phyloP scores from a whole-genome alignment of 495 filamentous ascomycete species.

The Podospora pseudopauciseta region DNA sequence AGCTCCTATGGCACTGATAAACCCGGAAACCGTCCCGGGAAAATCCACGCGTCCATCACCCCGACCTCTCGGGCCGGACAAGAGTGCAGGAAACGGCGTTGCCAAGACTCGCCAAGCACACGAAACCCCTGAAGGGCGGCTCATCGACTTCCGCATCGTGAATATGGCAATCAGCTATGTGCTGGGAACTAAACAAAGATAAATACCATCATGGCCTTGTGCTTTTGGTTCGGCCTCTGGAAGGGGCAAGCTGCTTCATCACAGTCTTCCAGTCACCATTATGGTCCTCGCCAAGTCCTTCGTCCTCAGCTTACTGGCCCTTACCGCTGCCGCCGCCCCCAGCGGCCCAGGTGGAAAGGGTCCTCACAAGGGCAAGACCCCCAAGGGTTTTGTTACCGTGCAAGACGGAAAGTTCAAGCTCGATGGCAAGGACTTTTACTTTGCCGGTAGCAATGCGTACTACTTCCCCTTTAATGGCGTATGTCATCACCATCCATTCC shows the following conservation, averaged over 20 bases:
- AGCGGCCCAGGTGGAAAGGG: slow-evolving; percentile 4
- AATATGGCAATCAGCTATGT: background rate
- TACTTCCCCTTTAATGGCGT: slow-evolving; percentile 61
- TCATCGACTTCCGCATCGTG: slow-evolving; percentile 11
- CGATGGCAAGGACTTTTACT: slow-evolving; percentile 60
- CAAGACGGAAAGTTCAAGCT: slow-evolving; percentile 59
- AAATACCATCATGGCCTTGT: slow-evolving; percentile 8
- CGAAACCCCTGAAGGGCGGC: slow-evolving; percentile 9
- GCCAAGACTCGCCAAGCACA: slow-evolving; percentile 17
- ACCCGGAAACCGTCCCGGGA: background rate
- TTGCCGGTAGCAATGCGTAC: slow-evolving; percentile 69
- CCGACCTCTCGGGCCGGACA: background rate
- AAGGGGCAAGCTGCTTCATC: slow-evolving; percentile 4
- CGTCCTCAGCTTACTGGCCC: slow-evolving; percentile 13
- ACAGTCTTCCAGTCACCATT: background rate
- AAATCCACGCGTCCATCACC: background rate
- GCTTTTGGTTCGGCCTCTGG: background rate
- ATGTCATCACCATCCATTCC: slow-evolving; percentile 4
- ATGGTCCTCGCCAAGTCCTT: slow-evolving; percentile 12
- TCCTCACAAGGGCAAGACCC: slow-evolving; percentile 16
- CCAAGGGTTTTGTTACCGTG: slow-evolving; percentile 46
- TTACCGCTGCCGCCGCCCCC: slow-evolving; percentile 14
- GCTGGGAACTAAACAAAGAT: slow-evolving; percentile 1
- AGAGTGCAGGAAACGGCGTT: background rate
- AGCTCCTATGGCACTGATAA: background rate